Conservation (phyloP, 352 stramenopile species). For the Phytophthora tentaculata region DNA sequence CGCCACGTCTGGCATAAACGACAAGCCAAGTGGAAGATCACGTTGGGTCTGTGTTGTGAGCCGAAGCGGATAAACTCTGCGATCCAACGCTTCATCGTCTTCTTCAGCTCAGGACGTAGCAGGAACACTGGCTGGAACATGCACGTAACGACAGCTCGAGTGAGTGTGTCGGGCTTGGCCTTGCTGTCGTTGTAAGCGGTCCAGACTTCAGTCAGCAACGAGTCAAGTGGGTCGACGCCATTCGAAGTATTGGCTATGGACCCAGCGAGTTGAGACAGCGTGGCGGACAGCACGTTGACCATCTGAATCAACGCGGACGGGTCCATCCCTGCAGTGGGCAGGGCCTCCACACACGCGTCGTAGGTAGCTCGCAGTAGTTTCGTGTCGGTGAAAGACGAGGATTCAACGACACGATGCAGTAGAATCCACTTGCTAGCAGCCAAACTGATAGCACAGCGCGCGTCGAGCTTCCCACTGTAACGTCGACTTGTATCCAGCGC, state of each 20-base stretch:
- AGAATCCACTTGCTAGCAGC: conserved; percentile 65
- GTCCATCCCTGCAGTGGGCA: conserved; percentile 65
- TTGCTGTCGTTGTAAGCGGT: conserved; percentile 72
- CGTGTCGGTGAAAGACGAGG: conserved; percentile 56
- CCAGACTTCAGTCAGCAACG: conserved; percentile 68
- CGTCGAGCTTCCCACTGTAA: conserved; percentile 38
- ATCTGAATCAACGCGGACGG: conserved; percentile 65
- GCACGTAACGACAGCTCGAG: conserved; percentile 65
- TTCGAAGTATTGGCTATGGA: conserved; percentile 30
- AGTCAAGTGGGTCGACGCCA: conserved; percentile 38
- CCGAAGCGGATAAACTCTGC: conserved; percentile 60
- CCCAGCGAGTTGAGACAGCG: conserved; percentile 53
- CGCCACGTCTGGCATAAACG: conserved; percentile 74
- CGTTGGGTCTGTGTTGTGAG: conserved; percentile 67
- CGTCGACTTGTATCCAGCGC: conserved; percentile 38
- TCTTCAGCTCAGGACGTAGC: conserved; percentile 27
- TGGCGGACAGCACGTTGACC: conserved; percentile 67
- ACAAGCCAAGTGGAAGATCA: conserved; percentile 80
- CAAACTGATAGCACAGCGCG: conserved; percentile 42
- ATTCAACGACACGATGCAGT: conserved; percentile 55
- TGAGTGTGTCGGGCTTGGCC: conserved; percentile 72
- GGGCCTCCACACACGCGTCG: conserved; percentile 51
- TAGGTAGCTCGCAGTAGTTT: conserved; percentile 46
- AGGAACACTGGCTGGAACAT: conserved; percentile 80
- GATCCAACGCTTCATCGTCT: conserved; percentile 69